Percentiles rank a stretch among this genome's conserved stretches.
phyloP scores from a whole-genome alignment of 495 filamentous ascomycete species.

The Aeminium ludgeri region DNA sequence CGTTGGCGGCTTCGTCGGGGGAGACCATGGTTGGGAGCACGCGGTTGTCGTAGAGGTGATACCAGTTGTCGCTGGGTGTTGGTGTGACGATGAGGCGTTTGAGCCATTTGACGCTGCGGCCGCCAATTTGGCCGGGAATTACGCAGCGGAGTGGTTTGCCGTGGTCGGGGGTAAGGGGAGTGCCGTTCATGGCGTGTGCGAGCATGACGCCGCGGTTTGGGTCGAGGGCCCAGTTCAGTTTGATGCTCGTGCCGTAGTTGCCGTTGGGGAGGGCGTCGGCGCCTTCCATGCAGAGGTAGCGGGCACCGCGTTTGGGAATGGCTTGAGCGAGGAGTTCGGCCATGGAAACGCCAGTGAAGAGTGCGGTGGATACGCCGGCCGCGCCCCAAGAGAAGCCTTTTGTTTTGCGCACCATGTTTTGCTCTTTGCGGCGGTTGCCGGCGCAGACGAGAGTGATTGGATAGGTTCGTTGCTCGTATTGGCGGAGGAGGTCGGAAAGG shows the following conservation, averaged over 20 bases:
- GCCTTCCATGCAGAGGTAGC: conserved; percentile 63
- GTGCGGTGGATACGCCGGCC: conserved; percentile 71
- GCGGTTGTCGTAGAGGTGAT: conserved; percentile 88
- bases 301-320: conserved; percentile 50
- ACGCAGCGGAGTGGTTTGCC: conserved; percentile 71
- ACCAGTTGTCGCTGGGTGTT: conserved; percentile 82
- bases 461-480: conserved; percentile 72
- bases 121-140: conserved; percentile 87
- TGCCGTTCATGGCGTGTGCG: conserved; percentile 86
- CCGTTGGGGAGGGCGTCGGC: conserved; percentile 51
- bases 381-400: conserved; percentile 96
- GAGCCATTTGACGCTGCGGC: conserved; percentile 89
- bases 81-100: conserved; percentile 67
- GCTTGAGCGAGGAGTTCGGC: conserved; percentile 54
- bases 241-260: conserved; percentile 76
- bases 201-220: conserved; percentile 75
- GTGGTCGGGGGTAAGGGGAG: conserved; percentile 68
- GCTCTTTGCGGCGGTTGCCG: conserved; percentile 86
- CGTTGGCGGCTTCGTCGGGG: conserved; percentile 60
- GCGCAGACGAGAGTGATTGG: conserved; percentile 88
- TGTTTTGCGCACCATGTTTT: conserved; percentile 78
- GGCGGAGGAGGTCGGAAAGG: conserved; percentile 53
- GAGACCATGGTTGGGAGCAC: conserved; percentile 79
- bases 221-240: conserved; percentile 79
- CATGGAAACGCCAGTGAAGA: conserved; percentile 77